A percentile compares a stretch with the other conserved stretches of the same genome.
Evolutionary conservation across 2,329 filamentous ascomycete genomes (phyloP).

Genomic region (Fonsecaea multimorphosa): DNA sequence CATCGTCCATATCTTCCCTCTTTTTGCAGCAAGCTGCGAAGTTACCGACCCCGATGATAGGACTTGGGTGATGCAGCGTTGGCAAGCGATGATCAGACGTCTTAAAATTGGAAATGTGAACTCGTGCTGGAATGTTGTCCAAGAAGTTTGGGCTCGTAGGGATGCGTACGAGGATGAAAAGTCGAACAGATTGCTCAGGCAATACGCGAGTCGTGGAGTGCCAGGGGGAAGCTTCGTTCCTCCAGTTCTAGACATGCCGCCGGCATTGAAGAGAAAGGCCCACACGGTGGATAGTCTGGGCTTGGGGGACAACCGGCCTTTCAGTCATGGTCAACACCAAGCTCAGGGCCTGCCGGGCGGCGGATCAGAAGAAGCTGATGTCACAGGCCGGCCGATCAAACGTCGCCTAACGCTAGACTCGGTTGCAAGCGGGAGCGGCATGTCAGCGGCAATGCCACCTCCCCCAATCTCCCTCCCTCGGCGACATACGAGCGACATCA

Average conservation of each 20-base stretch:
- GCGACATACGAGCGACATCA: conserved; percentile 44
- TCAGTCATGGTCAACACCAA: conserved; percentile 11
- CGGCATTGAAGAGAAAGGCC: conserved; percentile 33
- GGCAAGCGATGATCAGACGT: conserved; percentile 64
- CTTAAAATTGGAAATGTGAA: conserved; percentile 73
- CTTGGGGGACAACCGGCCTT: conserved; percentile 15
- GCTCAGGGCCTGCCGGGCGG: conserved; percentile 6
- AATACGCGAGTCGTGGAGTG: conserved; percentile 55
- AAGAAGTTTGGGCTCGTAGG: conserved; percentile 70
- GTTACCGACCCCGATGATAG: conserved; percentile 64
- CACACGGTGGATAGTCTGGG: conserved; percentile 10
- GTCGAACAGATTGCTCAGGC: conserved; percentile 41
- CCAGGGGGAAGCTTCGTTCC: conserved; percentile 33
- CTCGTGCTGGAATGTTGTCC: conserved; percentile 67
- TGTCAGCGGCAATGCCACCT: conserved; percentile 10
- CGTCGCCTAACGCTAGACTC: conserved; percentile 22
- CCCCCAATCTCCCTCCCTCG: conserved; percentile 14
- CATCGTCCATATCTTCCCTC: conserved; percentile 73
- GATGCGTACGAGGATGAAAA: conserved; percentile 59
- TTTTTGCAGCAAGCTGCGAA: conserved; percentile 71
- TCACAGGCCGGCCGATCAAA: conserved; percentile 19
- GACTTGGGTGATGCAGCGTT: conserved; percentile 68
- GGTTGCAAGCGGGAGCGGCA: conserved; percentile 2
- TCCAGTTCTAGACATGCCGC: conserved; percentile 31
- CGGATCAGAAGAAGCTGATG: conserved; percentile 14